phyloP scores from a whole-genome alignment of 805 yeast genomes.

The Ogataea sp. region DNA sequence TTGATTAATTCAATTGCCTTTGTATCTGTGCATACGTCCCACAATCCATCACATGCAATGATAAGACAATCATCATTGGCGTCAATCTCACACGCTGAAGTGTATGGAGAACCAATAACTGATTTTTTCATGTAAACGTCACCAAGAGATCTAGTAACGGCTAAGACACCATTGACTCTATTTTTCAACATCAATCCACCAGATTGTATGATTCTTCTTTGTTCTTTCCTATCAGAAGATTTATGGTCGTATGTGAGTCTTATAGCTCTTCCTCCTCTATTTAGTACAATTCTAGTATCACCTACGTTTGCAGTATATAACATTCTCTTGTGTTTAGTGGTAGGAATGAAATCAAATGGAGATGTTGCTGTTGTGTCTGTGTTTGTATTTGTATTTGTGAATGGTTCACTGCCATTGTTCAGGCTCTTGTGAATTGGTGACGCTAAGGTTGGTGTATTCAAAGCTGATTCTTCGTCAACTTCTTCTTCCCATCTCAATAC shows the following conservation, averaged over 20 bases:
- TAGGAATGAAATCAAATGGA: slow-evolving; percentile 42
- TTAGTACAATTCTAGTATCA: slow-evolving; percentile 78
- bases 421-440: background rate
- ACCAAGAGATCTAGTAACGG: slow-evolving; percentile 90
- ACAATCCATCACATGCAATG: slow-evolving; percentile 91
- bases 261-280: slow-evolving; percentile 64
- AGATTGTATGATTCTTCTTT: slow-evolving; percentile 58
- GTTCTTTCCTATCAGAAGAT: slow-evolving; percentile 75
- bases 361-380: slow-evolving; percentile 12
- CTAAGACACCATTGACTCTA: slow-evolving; percentile 91
- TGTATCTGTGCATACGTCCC: slow-evolving; percentile 90
- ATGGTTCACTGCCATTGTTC: background rate
- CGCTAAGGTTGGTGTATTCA: background rate
- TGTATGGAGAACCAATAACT: slow-evolving; percentile 86
- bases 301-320: slow-evolving; percentile 94
- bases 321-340: slow-evolving; percentile 52
- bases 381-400: too few species aligned
- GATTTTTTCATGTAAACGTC: slow-evolving; percentile 87
- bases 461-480: slow-evolving; percentile 8
- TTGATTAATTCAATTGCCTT: slow-evolving; percentile 70
- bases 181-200: slow-evolving; percentile 90
- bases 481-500: slow-evolving; percentile 73
- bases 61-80: slow-evolving; percentile 69
- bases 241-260: slow-evolving; percentile 90
- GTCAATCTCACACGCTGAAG: slow-evolving; percentile 75